These are phyloP conservation scores for Pseudogymnoascus sp. DNA, from an alignment of 2,329 filamentous ascomycete genomes.

Conservation along the genomic window DNA sequence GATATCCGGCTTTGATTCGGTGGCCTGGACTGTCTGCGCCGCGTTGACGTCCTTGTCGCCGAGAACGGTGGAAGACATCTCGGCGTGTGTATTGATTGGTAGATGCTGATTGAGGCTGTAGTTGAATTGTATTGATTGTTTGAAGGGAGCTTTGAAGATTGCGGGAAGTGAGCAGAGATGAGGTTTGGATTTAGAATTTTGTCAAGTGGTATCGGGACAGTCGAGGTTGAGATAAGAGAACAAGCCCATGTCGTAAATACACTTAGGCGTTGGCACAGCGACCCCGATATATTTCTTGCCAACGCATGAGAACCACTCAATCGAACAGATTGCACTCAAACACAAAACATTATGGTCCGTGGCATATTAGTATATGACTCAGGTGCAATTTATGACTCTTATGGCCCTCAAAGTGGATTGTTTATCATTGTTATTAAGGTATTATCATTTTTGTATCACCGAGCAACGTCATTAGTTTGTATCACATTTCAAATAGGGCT, in stretches of 20 bases:
- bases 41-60: conserved; percentile 56
- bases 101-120: neutral
- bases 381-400: neutral
- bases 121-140: neutral
- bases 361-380: neutral
- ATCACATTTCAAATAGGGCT: neutral
- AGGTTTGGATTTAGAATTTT: conserved; percentile 7
- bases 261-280: conserved; percentile 5
- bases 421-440: neutral
- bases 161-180: neutral
- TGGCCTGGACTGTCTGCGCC: conserved; percentile 21
- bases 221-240: conserved; percentile 1
- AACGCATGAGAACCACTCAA: conserved; percentile 2
- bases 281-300: neutral
- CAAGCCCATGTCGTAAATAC: neutral
- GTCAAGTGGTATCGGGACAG: neutral
- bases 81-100: conserved; percentile 10
- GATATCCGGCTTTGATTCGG: conserved; percentile 35
- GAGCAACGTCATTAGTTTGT: conserved; percentile 2
- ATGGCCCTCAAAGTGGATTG: neutral
- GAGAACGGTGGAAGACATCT: conserved; percentile 54
- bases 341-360: conserved; percentile 3
- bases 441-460: neutral
- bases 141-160: neutral
- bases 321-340: neutral